Evolutionary conservation across 257 asterid genomes (phyloP).

Genomic region (Solanum chiquidenum): DNA sequence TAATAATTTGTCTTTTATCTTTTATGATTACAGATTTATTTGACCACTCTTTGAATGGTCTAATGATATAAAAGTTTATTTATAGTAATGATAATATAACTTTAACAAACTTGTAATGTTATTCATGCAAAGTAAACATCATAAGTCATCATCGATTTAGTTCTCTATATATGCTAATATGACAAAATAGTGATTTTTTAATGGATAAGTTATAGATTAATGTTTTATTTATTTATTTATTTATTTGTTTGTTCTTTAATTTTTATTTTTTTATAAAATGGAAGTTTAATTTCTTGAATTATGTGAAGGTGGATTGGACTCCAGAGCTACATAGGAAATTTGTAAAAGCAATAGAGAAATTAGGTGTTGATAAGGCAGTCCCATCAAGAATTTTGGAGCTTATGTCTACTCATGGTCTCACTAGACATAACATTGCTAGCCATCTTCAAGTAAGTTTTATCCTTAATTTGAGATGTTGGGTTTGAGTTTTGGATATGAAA

Average conservation of each 20-base stretch:
- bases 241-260: neutral
- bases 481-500: neutral
- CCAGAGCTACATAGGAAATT: conserved; percentile 84
- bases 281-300: conserved; percentile 9
- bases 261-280: neutral
- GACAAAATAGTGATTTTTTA: neutral
- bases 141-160: neutral
- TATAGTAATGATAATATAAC: neutral
- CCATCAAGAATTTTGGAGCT: conserved; percentile 89
- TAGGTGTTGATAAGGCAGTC: conserved; percentile 90
- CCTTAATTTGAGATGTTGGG: neutral
- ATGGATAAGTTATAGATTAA: neutral
- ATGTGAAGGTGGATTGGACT: conserved; percentile 87
- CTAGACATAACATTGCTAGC: conserved; percentile 92
- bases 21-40: neutral
- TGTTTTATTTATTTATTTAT: neutral
- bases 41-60: neutral
- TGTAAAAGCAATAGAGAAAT: conserved; percentile 89
- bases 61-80: neutral
- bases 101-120: neutral
- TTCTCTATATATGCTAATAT: neutral
- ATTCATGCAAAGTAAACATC: neutral
- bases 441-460: conserved; percentile 72
- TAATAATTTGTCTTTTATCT: neutral
- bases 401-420: conserved; percentile 86